These are phyloP conservation scores for Polyporus arcularius DNA, from an alignment of 768 basidiomycete genomes.

Conservation along the genomic window DNA sequence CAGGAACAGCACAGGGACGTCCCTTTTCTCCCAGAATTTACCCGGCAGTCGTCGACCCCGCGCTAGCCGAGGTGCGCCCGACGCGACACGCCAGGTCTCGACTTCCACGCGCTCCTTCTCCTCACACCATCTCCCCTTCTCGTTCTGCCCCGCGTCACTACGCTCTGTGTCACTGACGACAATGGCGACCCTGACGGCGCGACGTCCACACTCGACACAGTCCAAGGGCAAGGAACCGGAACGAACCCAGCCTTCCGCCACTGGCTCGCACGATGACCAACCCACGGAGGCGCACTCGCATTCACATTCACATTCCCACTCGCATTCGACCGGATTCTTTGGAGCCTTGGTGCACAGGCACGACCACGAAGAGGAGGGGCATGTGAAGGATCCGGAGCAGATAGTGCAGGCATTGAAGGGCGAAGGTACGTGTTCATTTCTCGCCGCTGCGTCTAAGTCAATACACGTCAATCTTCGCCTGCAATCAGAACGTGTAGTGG, in stretches of 20 bases:
- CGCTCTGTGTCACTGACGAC: neutral
- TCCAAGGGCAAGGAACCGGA: slow-evolving; percentile 29
- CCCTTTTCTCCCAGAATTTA: neutral
- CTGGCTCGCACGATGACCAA: slow-evolving; percentile 26
- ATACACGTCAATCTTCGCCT: too few species aligned
- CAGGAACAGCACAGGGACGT: too few species aligned
- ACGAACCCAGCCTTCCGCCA: slow-evolving; percentile 8
- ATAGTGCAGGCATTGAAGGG: slow-evolving; percentile 70
- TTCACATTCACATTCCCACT: slow-evolving; percentile 50
- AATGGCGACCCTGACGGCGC: slow-evolving; percentile 12
- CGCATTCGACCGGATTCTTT: slow-evolving; percentile 60
- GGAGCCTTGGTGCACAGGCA: slow-evolving; percentile 54
- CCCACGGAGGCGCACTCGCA: slow-evolving; percentile 39
- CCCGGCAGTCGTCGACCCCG: neutral
- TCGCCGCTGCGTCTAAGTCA: too few species aligned
- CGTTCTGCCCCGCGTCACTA: neutral
- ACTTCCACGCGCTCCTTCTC: neutral
- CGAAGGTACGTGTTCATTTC: slow-evolving; percentile 42
- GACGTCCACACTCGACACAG: slow-evolving; percentile 17
- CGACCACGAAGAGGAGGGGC: slow-evolving; percentile 59
- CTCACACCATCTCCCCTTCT: neutral
- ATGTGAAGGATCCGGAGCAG: slow-evolving; percentile 62
- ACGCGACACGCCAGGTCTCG: slow-evolving; percentile 2
- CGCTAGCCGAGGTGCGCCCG: slow-evolving; percentile 6
- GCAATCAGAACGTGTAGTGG: too few species aligned